These are phyloP conservation scores for Solanum hybrid DNA, from an alignment of 305 asterid genomes.

Conservation along the genomic window DNA sequence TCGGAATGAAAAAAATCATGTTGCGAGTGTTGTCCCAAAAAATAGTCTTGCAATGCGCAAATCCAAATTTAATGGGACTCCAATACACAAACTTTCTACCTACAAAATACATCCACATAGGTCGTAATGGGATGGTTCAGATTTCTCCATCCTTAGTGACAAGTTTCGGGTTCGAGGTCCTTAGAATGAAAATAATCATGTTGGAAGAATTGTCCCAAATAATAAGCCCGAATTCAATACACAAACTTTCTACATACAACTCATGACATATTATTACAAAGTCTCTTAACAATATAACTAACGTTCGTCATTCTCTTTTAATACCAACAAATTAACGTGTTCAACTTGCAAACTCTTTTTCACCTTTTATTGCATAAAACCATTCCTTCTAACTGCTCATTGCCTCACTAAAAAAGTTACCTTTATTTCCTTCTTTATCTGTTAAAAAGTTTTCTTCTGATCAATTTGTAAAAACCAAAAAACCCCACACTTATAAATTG, in stretches of 20 bases:
- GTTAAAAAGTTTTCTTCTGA: background rate
- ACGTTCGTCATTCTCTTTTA: conserved; percentile 16
- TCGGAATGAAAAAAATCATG: background rate
- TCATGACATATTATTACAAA: background rate
- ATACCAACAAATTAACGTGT: conserved; percentile 17
- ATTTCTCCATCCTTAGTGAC: background rate
- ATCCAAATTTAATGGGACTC: background rate
- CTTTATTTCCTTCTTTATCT: background rate
- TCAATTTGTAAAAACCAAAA: background rate
- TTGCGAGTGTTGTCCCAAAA: background rate
- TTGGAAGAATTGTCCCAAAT: background rate
- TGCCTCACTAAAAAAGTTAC: background rate
- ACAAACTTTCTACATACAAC: background rate
- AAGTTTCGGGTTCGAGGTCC: background rate
- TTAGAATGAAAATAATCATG: no score
- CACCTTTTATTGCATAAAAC: background rate
- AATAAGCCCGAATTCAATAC: background rate
- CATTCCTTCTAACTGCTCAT: background rate
- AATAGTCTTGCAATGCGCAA: background rate
- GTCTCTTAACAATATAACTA: conserved; percentile 24
- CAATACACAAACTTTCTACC: background rate
- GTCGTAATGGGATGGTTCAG: background rate
- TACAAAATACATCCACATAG: background rate
- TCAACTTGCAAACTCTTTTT: conserved; percentile 11
- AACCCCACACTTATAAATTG: conserved; percentile 2